phyloP scores from a whole-genome alignment of 202 grass and related monocot genomes.

The Musa balbisiana region DNA sequence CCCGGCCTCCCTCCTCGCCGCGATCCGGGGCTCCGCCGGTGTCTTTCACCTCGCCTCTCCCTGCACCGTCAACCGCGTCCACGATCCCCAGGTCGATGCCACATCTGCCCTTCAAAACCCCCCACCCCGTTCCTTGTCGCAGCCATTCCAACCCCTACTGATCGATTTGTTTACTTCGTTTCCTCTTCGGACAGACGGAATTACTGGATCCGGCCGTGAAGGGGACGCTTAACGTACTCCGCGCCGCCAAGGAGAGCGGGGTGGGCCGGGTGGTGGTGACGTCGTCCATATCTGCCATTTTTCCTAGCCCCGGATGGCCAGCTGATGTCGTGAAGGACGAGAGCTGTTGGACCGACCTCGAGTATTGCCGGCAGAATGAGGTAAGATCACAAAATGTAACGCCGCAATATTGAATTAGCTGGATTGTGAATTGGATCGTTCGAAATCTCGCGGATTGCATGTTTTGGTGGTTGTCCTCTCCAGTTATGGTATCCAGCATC shows the following conservation, averaged over 20 bases:
- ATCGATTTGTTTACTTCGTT: neutral
- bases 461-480: conserved; percentile 6
- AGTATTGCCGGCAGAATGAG: conserved; percentile 78
- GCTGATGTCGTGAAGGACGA: conserved; percentile 55
- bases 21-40: conserved; percentile 32
- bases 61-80: conserved; percentile 23
- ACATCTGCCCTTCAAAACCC: neutral
- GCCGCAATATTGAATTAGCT: neutral
- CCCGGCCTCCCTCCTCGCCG: conserved; percentile 27
- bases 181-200: conserved; percentile 32
- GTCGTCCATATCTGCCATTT: conserved; percentile 57
- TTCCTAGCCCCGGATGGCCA: conserved; percentile 63
- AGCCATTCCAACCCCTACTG: neutral
- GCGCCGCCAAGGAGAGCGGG: conserved; percentile 51
- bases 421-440: neutral
- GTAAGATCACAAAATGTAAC: conserved; percentile 25
- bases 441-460: neutral
- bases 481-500: conserved; percentile 91
- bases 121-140: neutral
- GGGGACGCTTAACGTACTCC: conserved; percentile 74
- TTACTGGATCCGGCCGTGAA: conserved; percentile 65
- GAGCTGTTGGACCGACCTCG: conserved; percentile 80
- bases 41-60: conserved; percentile 68
- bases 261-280: conserved; percentile 51
- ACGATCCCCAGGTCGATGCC: conserved; percentile 39